Percentiles rank a stretch among this genome's conserved stretches.
phyloP scores from a whole-genome alignment of 148 eudicot species.

The Rhododendron williamsianum region DNA sequence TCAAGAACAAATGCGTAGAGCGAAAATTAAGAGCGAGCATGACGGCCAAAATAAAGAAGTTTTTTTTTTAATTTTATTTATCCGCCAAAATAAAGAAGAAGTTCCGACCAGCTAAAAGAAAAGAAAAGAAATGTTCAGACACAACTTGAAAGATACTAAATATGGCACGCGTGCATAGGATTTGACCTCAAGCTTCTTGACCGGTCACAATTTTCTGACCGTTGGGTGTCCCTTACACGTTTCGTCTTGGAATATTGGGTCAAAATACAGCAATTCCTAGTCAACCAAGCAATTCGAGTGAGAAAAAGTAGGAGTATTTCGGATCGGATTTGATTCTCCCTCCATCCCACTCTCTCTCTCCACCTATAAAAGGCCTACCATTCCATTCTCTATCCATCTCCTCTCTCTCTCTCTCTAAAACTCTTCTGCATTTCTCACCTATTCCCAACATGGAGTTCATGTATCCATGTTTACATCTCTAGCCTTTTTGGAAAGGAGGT shows the following conservation, averaged over 20 bases:
- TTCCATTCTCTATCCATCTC: neutral
- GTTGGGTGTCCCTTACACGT: neutral
- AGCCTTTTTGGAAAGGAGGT: neutral
- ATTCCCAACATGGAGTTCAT: neutral
- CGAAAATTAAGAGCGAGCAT: neutral
- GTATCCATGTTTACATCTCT: neutral
- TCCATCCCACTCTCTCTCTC: neutral
- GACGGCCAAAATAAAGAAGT: neutral
- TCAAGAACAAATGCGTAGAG: too few species aligned
- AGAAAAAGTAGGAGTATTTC: neutral
- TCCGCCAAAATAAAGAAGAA: neutral
- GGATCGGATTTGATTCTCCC: neutral
- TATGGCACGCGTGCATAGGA: neutral
- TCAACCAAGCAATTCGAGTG: neutral
- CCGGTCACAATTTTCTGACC: neutral
- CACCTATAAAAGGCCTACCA: neutral
- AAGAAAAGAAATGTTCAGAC: neutral
- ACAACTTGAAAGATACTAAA: neutral
- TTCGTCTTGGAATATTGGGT: neutral
- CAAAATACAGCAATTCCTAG: neutral
- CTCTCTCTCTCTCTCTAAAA: neutral
- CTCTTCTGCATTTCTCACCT: neutral
- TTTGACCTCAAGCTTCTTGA: neutral
- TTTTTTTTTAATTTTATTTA: too few species aligned
- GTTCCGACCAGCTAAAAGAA: neutral